A percentile compares a stretch with the other conserved stretches of the same genome.
These are phyloP conservation scores for Aspergillus kassunensis DNA, from an alignment of 495 filamentous ascomycete species.

Conservation along the genomic window DNA sequence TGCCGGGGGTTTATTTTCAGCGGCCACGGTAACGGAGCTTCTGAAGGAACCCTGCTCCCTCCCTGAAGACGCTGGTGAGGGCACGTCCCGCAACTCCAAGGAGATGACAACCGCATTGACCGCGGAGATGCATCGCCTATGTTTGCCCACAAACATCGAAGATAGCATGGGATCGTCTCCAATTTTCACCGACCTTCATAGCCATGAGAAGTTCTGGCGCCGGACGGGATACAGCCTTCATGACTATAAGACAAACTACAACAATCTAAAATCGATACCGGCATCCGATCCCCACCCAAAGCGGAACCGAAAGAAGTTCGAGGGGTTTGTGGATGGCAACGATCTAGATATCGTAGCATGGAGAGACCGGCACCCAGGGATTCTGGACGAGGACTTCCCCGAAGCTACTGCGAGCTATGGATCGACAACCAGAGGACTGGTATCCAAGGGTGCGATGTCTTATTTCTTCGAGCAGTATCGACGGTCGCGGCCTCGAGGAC, in stretches of 20 bases:
- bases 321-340: slow-evolving; percentile 3
- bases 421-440: slow-evolving; percentile 2
- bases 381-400: slow-evolving; percentile 9
- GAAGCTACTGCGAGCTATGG: slow-evolving; percentile 17
- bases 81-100: slow-evolving; percentile 11
- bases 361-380: slow-evolving; percentile 4
- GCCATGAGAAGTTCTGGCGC: slow-evolving; percentile 4
- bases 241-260: slow-evolving; percentile 9
- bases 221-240: slow-evolving; percentile 13
- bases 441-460: not conserved
- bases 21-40: slow-evolving; percentile 7
- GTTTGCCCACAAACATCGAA: slow-evolving; percentile 5
- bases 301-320: slow-evolving; percentile 3
- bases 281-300: slow-evolving; percentile 16
- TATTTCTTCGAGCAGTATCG: not conserved
- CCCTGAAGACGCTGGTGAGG: not conserved
- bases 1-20: slow-evolving; percentile 14
- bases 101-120: slow-evolving; percentile 1
- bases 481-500: not conserved
- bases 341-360: slow-evolving; percentile 14
- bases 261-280: slow-evolving; percentile 2
- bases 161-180: slow-evolving; percentile 10
- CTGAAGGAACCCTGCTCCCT: slow-evolving; percentile 5
- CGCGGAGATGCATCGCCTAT: slow-evolving; percentile 10
- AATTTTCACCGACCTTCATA: slow-evolving; percentile 8